Evolutionary conservation across 2,329 filamentous ascomycete genomes (phyloP).

Genomic region (Fusarium praegraminearum): DNA sequence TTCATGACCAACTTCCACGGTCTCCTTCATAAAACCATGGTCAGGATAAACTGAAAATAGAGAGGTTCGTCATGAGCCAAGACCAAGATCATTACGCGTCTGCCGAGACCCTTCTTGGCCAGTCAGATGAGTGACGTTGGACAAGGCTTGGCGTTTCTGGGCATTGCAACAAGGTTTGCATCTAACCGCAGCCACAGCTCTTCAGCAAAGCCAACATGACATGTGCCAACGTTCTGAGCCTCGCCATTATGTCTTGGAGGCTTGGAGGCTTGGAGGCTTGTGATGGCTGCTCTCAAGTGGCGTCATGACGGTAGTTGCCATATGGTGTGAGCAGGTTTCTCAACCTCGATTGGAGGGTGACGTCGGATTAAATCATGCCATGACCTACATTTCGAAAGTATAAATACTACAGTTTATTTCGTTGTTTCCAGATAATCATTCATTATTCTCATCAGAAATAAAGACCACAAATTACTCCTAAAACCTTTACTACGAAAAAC

Average conservation of each 20-base stretch:
- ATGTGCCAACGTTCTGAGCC: slow-evolving; percentile 24
- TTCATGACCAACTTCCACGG: not conserved
- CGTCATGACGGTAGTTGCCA: slow-evolving; percentile 22
- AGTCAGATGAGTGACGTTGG: slow-evolving; percentile 8
- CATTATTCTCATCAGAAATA: not conserved
- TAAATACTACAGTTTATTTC: not conserved
- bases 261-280: not conserved
- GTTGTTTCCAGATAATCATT: fast-evolving
- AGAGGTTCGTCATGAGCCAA: not conserved
- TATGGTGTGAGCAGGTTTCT: slow-evolving; percentile 2
- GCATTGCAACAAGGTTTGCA: slow-evolving; percentile 16
- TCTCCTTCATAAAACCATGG: not conserved
- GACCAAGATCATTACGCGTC: slow-evolving; percentile 5
- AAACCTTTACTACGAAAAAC: not conserved
- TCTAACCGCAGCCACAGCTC: slow-evolving; percentile 14
- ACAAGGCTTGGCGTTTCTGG: slow-evolving; percentile 14
- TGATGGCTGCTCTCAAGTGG: not conserved
- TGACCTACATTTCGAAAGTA: not conserved
- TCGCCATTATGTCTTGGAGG: not conserved
- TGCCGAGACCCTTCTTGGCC: slow-evolving; percentile 17
- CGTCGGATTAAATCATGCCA: not conserved
- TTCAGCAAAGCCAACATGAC: slow-evolving; percentile 8
- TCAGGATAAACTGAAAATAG: not conserved
- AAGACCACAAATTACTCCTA: not conserved
- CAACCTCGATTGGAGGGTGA: not conserved